Conservation (phyloP, 257 asterid genomes). For the Fraxinus cuspidata region DNA sequence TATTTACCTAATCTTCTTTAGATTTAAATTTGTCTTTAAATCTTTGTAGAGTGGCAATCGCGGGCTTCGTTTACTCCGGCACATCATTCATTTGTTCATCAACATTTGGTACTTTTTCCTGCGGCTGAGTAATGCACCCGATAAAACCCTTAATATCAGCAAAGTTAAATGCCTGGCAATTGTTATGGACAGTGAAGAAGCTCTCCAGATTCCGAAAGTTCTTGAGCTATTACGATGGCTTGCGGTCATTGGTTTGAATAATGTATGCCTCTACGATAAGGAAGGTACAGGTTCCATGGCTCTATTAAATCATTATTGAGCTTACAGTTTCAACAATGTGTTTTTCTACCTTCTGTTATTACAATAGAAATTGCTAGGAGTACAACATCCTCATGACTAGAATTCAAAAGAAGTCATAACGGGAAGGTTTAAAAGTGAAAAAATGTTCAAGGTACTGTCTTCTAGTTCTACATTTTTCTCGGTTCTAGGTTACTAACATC, state of each 20-base stretch:
- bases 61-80: slow-evolving; percentile 59
- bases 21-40: slow-evolving; percentile 27
- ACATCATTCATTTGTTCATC: slow-evolving; percentile 62
- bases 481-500: slow-evolving; percentile 8
- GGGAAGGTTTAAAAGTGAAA: slow-evolving; percentile 46
- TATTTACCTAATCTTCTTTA: neutral
- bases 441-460: slow-evolving; percentile 47
- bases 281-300: slow-evolving; percentile 55
- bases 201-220: slow-evolving; percentile 60
- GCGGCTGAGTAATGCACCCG: slow-evolving; percentile 48
- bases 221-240: slow-evolving; percentile 76
- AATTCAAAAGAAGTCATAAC: slow-evolving; percentile 63
- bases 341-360: slow-evolving; percentile 20
- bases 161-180: slow-evolving; percentile 80
- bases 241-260: slow-evolving; percentile 57
- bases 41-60: slow-evolving; percentile 50
- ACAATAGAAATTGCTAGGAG: slow-evolving; percentile 21
- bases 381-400: slow-evolving; percentile 43
- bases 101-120: slow-evolving; percentile 61
- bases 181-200: slow-evolving; percentile 92
- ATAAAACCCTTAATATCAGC: slow-evolving; percentile 55
- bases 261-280: slow-evolving; percentile 78
- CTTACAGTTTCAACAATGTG: slow-evolving; percentile 2
- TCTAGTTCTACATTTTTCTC: slow-evolving; percentile 17
- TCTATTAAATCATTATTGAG: slow-evolving; percentile 15